Evolutionary conservation across 176 grass and related monocot species (phyloP).

Genomic region (Ensete glaucum): DNA sequence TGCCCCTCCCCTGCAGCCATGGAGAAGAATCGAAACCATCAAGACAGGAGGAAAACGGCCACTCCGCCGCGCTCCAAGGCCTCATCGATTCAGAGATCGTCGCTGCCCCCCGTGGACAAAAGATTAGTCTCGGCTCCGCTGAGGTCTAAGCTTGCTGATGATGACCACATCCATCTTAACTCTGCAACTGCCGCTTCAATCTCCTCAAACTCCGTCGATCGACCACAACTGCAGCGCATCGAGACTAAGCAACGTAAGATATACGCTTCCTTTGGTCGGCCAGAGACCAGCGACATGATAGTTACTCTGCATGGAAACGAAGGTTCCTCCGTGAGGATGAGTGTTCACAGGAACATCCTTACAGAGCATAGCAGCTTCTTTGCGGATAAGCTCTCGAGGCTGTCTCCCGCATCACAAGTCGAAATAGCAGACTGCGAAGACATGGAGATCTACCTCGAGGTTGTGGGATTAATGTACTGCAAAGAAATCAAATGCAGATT

Average conservation of each 20-base stretch:
- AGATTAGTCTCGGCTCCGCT: neutral
- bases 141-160: neutral
- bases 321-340: conserved; percentile 61
- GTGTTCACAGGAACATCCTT: conserved; percentile 56
- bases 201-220: neutral
- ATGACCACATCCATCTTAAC: neutral
- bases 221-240: neutral
- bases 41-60: neutral
- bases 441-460: conserved; percentile 84
- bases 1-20: conserved; percentile 75
- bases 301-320: conserved; percentile 65
- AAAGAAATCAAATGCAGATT: conserved; percentile 61
- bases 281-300: conserved; percentile 66
- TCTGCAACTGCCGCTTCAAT: neutral
- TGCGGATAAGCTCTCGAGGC: conserved; percentile 31
- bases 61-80: conserved; percentile 2
- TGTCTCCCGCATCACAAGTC: conserved; percentile 38
- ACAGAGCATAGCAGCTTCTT: conserved; percentile 56
- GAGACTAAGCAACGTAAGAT: conserved; percentile 41
- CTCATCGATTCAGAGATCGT: conserved; percentile 1
- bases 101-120: neutral
- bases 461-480: conserved; percentile 89
- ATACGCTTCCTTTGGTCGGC: conserved; percentile 63
- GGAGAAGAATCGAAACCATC: conserved; percentile 56
- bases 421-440: conserved; percentile 77